These are phyloP conservation scores for Scedosporium dehoogii DNA, from an alignment of 2,329 filamentous ascomycete species.

Conservation along the genomic window DNA sequence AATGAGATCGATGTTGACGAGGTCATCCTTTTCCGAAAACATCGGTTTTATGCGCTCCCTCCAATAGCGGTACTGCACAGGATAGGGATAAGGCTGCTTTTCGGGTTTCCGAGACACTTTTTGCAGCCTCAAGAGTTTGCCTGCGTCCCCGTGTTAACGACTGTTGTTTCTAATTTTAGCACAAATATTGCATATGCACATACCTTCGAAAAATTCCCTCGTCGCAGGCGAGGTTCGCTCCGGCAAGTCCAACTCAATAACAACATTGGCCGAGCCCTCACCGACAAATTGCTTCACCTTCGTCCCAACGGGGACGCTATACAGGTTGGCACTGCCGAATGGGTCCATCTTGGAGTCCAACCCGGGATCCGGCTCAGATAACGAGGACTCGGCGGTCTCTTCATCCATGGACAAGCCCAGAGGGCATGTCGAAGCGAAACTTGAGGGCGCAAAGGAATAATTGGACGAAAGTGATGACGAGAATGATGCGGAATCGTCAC, in stretches of 20 bases:
- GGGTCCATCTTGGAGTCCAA: not conserved
- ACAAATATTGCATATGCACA: slow-evolving; percentile 12
- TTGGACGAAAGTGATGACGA: not conserved
- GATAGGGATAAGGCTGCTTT: slow-evolving; percentile 10
- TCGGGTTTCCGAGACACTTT: slow-evolving; percentile 10
- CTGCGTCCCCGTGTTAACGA: not conserved
- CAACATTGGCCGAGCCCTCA: slow-evolving; percentile 70
- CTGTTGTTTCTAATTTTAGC: not conserved
- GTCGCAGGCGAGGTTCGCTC: slow-evolving; percentile 19
- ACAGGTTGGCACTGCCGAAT: not conserved
- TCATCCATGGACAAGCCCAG: not conserved
- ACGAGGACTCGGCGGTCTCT: slow-evolving; percentile 3
- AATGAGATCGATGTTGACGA: slow-evolving; percentile 48
- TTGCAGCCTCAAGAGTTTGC: slow-evolving; percentile 12
- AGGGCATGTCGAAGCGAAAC: not conserved
- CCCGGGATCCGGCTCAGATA: not conserved
- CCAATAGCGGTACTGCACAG: slow-evolving; percentile 11
- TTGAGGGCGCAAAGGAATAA: not conserved
- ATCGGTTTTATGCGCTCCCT: slow-evolving; percentile 8
- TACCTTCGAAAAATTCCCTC: slow-evolving; percentile 23
- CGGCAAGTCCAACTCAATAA: slow-evolving; percentile 50
- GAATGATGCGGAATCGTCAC: not conserved
- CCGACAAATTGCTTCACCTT: slow-evolving; percentile 30
- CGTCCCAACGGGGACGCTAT: slow-evolving; percentile 8
- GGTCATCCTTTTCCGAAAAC: slow-evolving; percentile 12